Conservation (phyloP, 163 green algal genomes). For the Coccomyxa subellipsoidea region DNA sequence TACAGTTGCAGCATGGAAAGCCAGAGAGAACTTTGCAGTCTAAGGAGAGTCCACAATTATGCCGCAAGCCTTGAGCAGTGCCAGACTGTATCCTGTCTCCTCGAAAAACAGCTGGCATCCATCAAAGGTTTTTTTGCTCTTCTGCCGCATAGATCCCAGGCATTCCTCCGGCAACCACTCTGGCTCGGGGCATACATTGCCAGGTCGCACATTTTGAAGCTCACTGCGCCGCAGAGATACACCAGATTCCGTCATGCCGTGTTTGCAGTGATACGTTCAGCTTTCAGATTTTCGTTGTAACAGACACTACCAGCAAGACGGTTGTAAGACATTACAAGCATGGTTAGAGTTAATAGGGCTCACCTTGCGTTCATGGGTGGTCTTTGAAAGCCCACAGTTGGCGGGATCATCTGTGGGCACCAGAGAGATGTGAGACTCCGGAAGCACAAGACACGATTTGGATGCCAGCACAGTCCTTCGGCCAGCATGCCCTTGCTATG, state of each 20-base stretch:
- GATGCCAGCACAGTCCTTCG: not conserved
- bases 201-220: not conserved
- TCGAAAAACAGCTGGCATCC: not conserved
- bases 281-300: no score
- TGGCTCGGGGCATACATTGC: not conserved
- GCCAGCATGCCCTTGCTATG: not conserved
- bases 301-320: no score
- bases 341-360: not conserved
- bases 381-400: not conserved
- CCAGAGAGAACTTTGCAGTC: not conserved
- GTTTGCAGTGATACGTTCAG: no score
- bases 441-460: no score
- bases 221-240: not conserved
- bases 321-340: not conserved
- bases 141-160: not conserved
- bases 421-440: no score
- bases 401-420: not conserved
- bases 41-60: not conserved
- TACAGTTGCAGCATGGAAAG: not conserved
- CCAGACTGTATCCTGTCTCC: not conserved
- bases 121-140: not conserved
- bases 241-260: no score
- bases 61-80: not conserved
- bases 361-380: not conserved
- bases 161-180: not conserved